Percentiles rank a stretch among this genome's conserved stretches.
These are phyloP conservation scores for Colletotrichum sp. DNA, from an alignment of 2,329 filamentous ascomycete species.

Conservation along the genomic window DNA sequence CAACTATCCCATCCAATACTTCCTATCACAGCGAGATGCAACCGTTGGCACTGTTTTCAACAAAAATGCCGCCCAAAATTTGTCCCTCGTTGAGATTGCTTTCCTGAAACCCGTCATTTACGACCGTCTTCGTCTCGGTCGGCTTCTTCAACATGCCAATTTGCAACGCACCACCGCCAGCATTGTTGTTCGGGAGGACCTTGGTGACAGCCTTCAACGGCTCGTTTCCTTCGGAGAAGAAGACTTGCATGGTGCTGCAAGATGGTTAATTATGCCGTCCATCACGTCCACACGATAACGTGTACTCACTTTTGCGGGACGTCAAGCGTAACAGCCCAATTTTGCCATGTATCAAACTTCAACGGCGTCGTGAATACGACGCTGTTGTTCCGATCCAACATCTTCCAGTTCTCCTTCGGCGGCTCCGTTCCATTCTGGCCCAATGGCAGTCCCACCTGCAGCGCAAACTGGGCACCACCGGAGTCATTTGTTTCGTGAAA, in stretches of 20 bases:
- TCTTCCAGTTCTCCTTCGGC: slow-evolving; percentile 45
- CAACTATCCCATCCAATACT: neutral
- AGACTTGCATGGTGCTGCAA: slow-evolving; percentile 59
- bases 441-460: slow-evolving; percentile 60
- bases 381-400: slow-evolving; percentile 52
- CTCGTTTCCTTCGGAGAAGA: slow-evolving; percentile 55
- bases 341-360: slow-evolving; percentile 57
- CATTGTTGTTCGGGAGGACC: slow-evolving; percentile 53
- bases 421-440: slow-evolving; percentile 32
- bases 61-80: slow-evolving; percentile 56
- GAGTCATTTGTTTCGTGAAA: slow-evolving; percentile 53
- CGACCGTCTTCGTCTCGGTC: slow-evolving; percentile 46
- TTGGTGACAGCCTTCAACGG: slow-evolving; percentile 52
- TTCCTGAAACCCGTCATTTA: slow-evolving; percentile 52
- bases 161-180: slow-evolving; percentile 65
- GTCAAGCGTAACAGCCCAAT: slow-evolving; percentile 66
- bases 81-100: slow-evolving; percentile 55
- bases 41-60: slow-evolving; percentile 47
- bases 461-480: slow-evolving; percentile 55
- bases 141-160: slow-evolving; percentile 68
- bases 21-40: neutral
- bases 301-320: slow-evolving; percentile 56
- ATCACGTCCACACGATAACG: neutral
- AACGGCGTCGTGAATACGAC: slow-evolving; percentile 58
- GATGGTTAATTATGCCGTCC: neutral